A percentile compares a stretch with the other conserved stretches of the same genome.
phyloP scores from a whole-genome alignment of 2,329 filamentous ascomycete genomes.

The Cladorrhinum sp. region DNA sequence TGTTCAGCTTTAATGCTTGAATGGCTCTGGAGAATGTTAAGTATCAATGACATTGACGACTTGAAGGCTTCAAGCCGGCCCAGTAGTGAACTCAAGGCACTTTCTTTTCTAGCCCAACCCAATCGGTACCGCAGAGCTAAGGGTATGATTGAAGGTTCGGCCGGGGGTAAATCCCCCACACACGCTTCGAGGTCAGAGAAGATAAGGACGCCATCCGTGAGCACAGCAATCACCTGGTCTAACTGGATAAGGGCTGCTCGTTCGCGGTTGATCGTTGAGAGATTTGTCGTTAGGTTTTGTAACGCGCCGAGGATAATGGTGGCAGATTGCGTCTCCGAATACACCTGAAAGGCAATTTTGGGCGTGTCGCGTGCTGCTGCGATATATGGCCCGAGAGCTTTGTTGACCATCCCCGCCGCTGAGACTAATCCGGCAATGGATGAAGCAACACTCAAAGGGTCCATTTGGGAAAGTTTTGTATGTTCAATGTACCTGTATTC shows the following conservation, averaged over 20 bases:
- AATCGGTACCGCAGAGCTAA: slow-evolving; percentile 2
- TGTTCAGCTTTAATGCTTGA: slow-evolving; percentile 7
- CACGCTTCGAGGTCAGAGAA: slow-evolving; percentile 19
- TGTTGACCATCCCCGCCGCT: slow-evolving; percentile 5
- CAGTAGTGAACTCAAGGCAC: not conserved
- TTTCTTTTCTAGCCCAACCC: slow-evolving; percentile 15
- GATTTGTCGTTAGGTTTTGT: slow-evolving; percentile 6
- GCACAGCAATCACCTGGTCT: slow-evolving; percentile 15
- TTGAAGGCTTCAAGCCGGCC: slow-evolving; percentile 13
- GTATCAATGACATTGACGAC: slow-evolving; percentile 6
- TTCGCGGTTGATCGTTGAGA: slow-evolving; percentile 1
- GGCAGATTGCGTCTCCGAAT: slow-evolving; percentile 2
- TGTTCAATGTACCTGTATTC: no score
- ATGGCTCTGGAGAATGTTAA: slow-evolving; percentile 14
- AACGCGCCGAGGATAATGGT: slow-evolving; percentile 4
- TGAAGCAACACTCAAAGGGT: slow-evolving; percentile 15
- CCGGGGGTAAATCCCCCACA: not conserved
- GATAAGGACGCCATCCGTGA: slow-evolving; percentile 15
- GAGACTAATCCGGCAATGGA: slow-evolving; percentile 14
- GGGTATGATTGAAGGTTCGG: not conserved
- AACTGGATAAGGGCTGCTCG: slow-evolving; percentile 12
- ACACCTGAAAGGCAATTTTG: slow-evolving; percentile 8
- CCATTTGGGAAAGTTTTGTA: slow-evolving; percentile 3
- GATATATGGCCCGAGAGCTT: slow-evolving; percentile 10
- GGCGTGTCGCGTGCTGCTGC: slow-evolving; percentile 9